A percentile compares a stretch with the other conserved stretches of the same genome.
Evolutionary conservation across 2,329 filamentous ascomycete genomes (phyloP).

Genomic region (Daldinia eschscholtzii): DNA sequence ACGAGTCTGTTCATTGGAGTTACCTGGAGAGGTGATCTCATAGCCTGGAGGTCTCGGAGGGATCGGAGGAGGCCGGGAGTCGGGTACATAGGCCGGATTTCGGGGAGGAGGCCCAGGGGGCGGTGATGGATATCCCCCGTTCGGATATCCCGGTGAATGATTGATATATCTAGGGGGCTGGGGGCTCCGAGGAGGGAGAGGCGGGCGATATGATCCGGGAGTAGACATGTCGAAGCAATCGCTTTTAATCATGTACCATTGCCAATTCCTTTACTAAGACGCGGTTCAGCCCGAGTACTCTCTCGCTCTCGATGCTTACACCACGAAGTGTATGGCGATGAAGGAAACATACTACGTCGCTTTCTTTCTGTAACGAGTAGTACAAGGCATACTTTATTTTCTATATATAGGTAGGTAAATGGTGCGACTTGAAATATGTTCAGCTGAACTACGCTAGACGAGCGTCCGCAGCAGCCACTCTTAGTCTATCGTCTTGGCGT

Average conservation of each 20-base stretch:
- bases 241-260: neutral
- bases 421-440: conserved; percentile 27
- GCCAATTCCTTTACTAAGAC: neutral
- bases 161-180: conserved; percentile 22
- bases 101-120: conserved; percentile 32
- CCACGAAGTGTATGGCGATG: neutral
- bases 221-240: conserved; percentile 32
- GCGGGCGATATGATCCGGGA: conserved; percentile 28
- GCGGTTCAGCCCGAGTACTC: neutral
- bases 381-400: conserved; percentile 8
- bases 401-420: conserved; percentile 8
- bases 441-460: conserved; percentile 30
- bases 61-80: conserved; percentile 34
- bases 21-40: conserved; percentile 24
- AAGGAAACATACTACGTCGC: neutral
- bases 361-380: neutral
- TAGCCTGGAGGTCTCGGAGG: conserved; percentile 41
- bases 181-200: conserved; percentile 43
- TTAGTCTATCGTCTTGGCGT: conserved; percentile 34
- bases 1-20: conserved; percentile 21
- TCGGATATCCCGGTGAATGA: conserved; percentile 16
- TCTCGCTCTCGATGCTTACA: neutral
- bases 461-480: conserved; percentile 13
- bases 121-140: conserved; percentile 32
- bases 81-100: conserved; percentile 17